Conservation (phyloP, 75 land plant genomes). For the Pseudotsuga menziesii region DNA sequence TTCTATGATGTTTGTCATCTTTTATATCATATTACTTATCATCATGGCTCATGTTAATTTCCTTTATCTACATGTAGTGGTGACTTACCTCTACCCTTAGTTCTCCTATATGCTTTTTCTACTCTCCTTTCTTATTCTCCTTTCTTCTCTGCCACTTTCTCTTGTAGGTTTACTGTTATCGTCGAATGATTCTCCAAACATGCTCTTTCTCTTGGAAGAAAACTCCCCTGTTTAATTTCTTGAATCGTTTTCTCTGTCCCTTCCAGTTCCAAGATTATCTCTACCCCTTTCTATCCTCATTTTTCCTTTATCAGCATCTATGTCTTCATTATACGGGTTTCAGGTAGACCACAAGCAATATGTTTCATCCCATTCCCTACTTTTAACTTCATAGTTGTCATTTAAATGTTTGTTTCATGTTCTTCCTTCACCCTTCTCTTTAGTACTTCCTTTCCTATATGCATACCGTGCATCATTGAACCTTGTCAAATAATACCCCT, state of each 20-base stretch:
- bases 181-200: conserved; percentile 17
- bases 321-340: conserved; percentile 9
- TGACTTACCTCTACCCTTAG: conserved; percentile 30
- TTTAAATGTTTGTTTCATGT: conserved; percentile 12
- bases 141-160: conserved; percentile 34
- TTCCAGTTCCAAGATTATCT: conserved; percentile 35
- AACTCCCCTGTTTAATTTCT: conserved; percentile 30
- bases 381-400: conserved; percentile 23
- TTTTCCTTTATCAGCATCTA: conserved; percentile 23
- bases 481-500: conserved; percentile 1
- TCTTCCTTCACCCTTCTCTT: conserved; percentile 25
- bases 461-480: conserved; percentile 25
- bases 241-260: conserved; percentile 20
- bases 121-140: too few relatives aligned
- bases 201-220: conserved; percentile 18
- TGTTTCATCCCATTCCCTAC: conserved; percentile 55
- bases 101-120: conserved; percentile 31
- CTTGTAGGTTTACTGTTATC: conserved; percentile 15
- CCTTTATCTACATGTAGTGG: conserved; percentile 38
- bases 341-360: conserved; percentile 14
- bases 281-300: conserved; percentile 31
- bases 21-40: conserved; percentile 16
- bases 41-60: conserved; percentile 10
- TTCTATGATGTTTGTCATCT: conserved; percentile 22
- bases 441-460: conserved; percentile 37